These are phyloP conservation scores for Nephelium lappaceum DNA, from an alignment of 345 rosid genomes.

Conservation along the genomic window DNA sequence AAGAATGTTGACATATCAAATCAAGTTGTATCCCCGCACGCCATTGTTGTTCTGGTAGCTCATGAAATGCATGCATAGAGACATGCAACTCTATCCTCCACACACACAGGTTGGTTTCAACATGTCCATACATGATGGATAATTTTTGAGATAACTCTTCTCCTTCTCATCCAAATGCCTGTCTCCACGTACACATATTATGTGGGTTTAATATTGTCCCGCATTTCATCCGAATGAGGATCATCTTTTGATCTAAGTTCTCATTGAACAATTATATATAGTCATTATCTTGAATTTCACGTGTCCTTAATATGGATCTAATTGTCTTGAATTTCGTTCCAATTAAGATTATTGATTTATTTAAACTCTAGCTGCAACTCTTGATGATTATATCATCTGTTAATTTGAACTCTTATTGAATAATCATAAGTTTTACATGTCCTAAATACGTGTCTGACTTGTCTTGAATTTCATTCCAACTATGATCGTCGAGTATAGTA, in stretches of 20 bases:
- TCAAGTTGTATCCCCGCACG: neutral
- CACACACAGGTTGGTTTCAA: neutral
- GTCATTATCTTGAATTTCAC: too few relatives aligned
- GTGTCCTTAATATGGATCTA: too few relatives aligned
- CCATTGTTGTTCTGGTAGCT: slow-evolving; percentile 7
- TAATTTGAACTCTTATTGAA: too few relatives aligned
- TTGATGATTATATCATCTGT: too few relatives aligned
- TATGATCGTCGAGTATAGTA: too few relatives aligned
- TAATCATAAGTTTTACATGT: too few relatives aligned
- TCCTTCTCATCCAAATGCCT: slow-evolving; percentile 3
- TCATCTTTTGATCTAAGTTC: neutral
- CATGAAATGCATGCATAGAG: neutral
- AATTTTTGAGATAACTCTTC: neutral
- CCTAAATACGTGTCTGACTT: too few relatives aligned
- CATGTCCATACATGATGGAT: slow-evolving; percentile 4
- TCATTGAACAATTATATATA: too few relatives aligned
- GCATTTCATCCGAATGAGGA: neutral
- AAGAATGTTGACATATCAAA: neutral
- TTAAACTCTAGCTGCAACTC: too few relatives aligned
- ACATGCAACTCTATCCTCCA: slow-evolving; percentile 7
- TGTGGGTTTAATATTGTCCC: neutral
- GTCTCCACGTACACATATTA: neutral
- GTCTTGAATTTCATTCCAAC: too few relatives aligned
- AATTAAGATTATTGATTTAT: too few relatives aligned
- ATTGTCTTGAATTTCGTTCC: too few relatives aligned